Evolutionary conservation across 2,329 filamentous ascomycete species (phyloP).

Genomic region (Trichoderma semiorbis): DNA sequence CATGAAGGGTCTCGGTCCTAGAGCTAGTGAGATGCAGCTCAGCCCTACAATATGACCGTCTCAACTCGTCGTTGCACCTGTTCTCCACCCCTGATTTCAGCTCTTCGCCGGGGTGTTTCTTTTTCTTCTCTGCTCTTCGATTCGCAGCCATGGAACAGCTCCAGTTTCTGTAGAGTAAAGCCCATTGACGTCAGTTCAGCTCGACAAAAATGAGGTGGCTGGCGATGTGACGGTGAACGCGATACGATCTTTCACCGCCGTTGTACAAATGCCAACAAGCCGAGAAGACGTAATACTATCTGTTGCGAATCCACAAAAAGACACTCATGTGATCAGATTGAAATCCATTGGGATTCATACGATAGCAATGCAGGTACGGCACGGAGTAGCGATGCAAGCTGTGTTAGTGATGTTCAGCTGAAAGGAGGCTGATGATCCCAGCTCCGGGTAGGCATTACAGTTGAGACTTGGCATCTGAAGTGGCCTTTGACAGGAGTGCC

Average conservation of each 20-base stretch:
- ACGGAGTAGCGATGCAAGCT: background rate
- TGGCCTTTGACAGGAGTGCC: background rate
- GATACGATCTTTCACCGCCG: background rate
- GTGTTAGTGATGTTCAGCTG: background rate
- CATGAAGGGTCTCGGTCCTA: slow-evolving; percentile 3
- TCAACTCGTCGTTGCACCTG: background rate
- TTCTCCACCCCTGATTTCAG: slow-evolving; percentile 7
- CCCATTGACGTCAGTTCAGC: background rate
- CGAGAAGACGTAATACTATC: background rate
- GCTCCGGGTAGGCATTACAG: background rate
- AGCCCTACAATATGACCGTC: slow-evolving; percentile 3
- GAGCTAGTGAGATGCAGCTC: slow-evolving; percentile 4
- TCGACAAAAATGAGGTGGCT: background rate
- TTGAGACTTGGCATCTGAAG: background rate
- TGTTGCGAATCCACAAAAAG: slow-evolving; percentile 1
- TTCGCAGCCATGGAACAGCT: background rate
- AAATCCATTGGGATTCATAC: background rate
- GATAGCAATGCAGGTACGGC: background rate
- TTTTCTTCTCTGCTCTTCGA: background rate
- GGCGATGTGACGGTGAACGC: background rate
- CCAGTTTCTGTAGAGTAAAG: background rate
- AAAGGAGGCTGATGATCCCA: background rate
- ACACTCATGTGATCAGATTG: background rate
- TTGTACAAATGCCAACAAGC: background rate
- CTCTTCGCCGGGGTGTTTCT: background rate